Evolutionary conservation across 2,329 filamentous ascomycete genomes (phyloP).

Genomic region (Aspergillus brasiliensis): DNA sequence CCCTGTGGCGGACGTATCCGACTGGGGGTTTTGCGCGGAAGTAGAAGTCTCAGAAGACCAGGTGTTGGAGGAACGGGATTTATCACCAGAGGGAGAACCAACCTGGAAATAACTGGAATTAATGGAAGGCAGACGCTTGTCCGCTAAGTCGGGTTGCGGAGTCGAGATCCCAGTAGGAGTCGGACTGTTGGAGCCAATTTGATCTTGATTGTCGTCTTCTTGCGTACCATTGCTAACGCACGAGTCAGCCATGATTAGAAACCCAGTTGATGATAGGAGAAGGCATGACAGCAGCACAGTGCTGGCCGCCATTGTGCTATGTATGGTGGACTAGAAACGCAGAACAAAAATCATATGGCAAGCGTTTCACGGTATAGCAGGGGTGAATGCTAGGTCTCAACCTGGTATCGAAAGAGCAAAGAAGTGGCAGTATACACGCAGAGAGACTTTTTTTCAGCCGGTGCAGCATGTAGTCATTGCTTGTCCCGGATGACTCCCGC

Average conservation of each 20-base stretch:
- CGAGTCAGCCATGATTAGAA: slow-evolving; percentile 29
- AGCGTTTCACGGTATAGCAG: not conserved
- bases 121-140: slow-evolving; percentile 94
- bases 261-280: not conserved
- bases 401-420: not conserved
- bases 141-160: slow-evolving; percentile 86
- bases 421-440: not conserved
- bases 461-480: slow-evolving; percentile 11
- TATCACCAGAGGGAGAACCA: slow-evolving; percentile 82
- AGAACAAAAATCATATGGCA: not conserved
- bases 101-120: slow-evolving; percentile 99
- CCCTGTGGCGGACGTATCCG: slow-evolving; percentile 27
- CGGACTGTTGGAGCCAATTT: slow-evolving; percentile 71
- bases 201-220: slow-evolving; percentile 47
- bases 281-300: slow-evolving; percentile 11
- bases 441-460: not conserved
- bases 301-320: slow-evolving; percentile 11
- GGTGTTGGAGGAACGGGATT: slow-evolving; percentile 51
- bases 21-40: slow-evolving; percentile 27
- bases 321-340: not conserved
- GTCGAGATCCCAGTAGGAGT: slow-evolving; percentile 91
- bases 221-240: slow-evolving; percentile 31
- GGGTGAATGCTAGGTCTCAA: not conserved
- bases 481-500: slow-evolving; percentile 1
- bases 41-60: slow-evolving; percentile 36